Conservation (phyloP, 164 flowering plant genomes). For the Santalum album region DNA sequence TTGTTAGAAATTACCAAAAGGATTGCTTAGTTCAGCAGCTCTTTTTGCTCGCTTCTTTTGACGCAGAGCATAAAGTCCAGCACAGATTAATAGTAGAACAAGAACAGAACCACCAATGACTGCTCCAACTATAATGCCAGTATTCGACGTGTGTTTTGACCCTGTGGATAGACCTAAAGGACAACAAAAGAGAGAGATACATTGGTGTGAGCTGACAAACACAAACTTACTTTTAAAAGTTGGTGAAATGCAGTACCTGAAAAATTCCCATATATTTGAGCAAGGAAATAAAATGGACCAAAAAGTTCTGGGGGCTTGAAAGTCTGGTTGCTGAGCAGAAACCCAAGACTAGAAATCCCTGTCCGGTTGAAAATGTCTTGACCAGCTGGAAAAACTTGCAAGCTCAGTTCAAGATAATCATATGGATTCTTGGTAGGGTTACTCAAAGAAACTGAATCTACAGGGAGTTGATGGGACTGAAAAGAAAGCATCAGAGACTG, state of each 20-base stretch:
- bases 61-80: slow-evolving; percentile 26
- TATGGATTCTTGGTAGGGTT: slow-evolving; percentile 21
- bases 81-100: slow-evolving; percentile 20
- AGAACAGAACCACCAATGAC: slow-evolving; percentile 32
- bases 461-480: slow-evolving; percentile 20
- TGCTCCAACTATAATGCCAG: slow-evolving; percentile 34
- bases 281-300: slow-evolving; percentile 41
- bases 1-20: slow-evolving; percentile 26
- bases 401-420: slow-evolving; percentile 22
- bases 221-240: too few species aligned
- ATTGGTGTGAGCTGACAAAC: too few species aligned
- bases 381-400: slow-evolving; percentile 36
- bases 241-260: slow-evolving; percentile 20
- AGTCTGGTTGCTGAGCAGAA: slow-evolving; percentile 35
- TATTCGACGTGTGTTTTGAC: slow-evolving; percentile 20
- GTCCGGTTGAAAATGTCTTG: slow-evolving; percentile 32
- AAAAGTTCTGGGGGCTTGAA: slow-evolving; percentile 22
- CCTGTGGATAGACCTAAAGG: slow-evolving; percentile 5
- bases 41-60: slow-evolving; percentile 33
- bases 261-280: slow-evolving; percentile 20
- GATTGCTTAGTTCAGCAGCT: slow-evolving; percentile 23
- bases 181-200: neutral
- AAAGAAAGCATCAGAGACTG: slow-evolving; percentile 18
- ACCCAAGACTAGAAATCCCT: slow-evolving; percentile 23
- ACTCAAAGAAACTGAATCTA: slow-evolving; percentile 42